Evolutionary conservation across 768 basidiomycete species (phyloP).

Genomic region (Boletellus ananas): DNA sequence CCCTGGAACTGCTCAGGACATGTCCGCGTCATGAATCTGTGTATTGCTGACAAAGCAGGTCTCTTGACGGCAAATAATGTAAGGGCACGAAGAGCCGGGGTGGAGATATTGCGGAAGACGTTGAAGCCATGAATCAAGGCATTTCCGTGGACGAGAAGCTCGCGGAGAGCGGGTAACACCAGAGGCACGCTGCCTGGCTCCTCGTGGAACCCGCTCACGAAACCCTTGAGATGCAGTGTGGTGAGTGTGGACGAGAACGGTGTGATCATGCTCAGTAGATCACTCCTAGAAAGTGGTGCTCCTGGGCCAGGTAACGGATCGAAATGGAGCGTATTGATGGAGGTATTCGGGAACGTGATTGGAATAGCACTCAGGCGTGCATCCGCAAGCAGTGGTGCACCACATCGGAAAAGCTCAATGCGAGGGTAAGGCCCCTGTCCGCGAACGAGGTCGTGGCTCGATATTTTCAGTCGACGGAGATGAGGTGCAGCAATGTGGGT

Average conservation of each 20-base stretch:
- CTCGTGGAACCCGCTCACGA: conserved; percentile 31
- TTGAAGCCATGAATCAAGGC: conserved; percentile 32
- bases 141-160: conserved; percentile 31
- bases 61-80: conserved; percentile 26
- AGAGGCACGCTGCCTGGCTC: conserved; percentile 32
- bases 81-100: conserved; percentile 25
- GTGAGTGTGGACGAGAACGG: conserved; percentile 27
- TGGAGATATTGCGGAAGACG: conserved; percentile 34
- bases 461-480: conserved; percentile 29
- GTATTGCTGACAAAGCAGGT: conserved; percentile 30
- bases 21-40: conserved; percentile 34
- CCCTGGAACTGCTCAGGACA: conserved; percentile 34
- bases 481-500: conserved; percentile 21
- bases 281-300: conserved; percentile 25
- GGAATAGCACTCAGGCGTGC: conserved; percentile 32
- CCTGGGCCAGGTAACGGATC: conserved; percentile 32
- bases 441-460: conserved; percentile 21
- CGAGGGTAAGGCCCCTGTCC: conserved; percentile 27
- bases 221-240: conserved; percentile 31
- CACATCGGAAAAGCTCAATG: conserved; percentile 31
- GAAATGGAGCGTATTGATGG: conserved; percentile 32
- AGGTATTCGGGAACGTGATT: conserved; percentile 27
- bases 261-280: conserved; percentile 28
- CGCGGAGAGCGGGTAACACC: conserved; percentile 27
- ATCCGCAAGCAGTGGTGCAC: conserved; percentile 30